These are phyloP conservation scores for Suhomyces choctaworum DNA, from an alignment of 1,139 yeast genomes.

Conservation along the genomic window DNA sequence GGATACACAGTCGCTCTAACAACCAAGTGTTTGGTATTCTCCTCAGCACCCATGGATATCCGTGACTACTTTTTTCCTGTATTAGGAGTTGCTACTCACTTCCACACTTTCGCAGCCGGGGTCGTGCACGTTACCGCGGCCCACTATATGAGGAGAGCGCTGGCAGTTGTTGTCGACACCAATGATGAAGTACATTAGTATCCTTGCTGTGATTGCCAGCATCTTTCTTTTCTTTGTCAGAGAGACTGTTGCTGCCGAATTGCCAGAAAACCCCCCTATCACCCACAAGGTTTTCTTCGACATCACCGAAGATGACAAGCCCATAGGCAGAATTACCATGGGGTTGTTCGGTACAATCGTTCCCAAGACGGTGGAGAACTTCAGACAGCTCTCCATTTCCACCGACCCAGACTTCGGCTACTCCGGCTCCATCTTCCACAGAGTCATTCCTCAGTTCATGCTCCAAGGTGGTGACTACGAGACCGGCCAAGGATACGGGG, in stretches of 20 bases:
- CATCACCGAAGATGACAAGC: slow-evolving; percentile 74
- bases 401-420: slow-evolving; percentile 58
- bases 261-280: slow-evolving; percentile 54
- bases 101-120: neutral
- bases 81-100: too few relatives aligned
- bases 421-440: slow-evolving; percentile 54
- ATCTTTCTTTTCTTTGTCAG: slow-evolving; percentile 25
- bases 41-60: too few relatives aligned
- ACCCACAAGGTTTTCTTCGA: slow-evolving; percentile 86
- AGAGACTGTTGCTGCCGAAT: slow-evolving; percentile 23
- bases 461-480: slow-evolving; percentile 66
- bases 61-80: too few relatives aligned
- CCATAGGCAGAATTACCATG: slow-evolving; percentile 64
- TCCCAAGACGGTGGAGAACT: slow-evolving; percentile 61
- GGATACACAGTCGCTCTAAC: too few relatives aligned
- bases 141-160: neutral
- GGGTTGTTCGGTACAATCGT: slow-evolving; percentile 71
- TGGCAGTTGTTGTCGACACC: neutral
- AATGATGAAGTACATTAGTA: slow-evolving; percentile 33
- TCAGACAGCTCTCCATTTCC: slow-evolving; percentile 57
- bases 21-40: too few relatives aligned
- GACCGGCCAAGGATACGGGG: slow-evolving; percentile 60
- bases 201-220: slow-evolving; percentile 23
- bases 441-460: slow-evolving; percentile 60
- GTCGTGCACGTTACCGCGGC: neutral